A percentile compares a stretch with the other conserved stretches of the same genome.
Evolutionary conservation across 129 eudicot genomes (phyloP).

Genomic region (Rutidosis leptorrhynchoides): DNA sequence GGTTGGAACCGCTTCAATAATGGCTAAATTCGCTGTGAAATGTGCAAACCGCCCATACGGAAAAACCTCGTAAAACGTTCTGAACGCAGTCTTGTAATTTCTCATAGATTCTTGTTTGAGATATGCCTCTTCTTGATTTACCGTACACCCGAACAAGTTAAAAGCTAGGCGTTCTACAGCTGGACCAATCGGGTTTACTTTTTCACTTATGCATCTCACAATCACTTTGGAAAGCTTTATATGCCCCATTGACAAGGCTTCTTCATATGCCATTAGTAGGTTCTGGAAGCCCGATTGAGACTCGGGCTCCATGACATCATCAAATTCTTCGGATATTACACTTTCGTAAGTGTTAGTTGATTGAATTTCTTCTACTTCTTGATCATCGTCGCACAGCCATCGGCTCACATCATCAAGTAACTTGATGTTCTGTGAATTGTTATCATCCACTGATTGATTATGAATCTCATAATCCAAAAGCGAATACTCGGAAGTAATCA

Average conservation of each 20-base stretch:
- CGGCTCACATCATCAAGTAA: constrained; percentile 35
- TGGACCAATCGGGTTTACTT: constrained; percentile 45
- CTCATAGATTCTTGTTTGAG: constrained; percentile 44
- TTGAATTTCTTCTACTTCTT: constrained; percentile 22
- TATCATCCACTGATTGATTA: constrained; percentile 15
- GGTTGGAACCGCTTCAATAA: constrained; percentile 45
- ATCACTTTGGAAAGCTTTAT: constrained; percentile 47
- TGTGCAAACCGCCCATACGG: constrained; percentile 56
- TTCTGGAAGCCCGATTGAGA: constrained; percentile 26
- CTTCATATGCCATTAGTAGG: constrained; percentile 56
- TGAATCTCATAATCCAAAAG: constrained; percentile 32
- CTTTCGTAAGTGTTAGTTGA: constrained; percentile 2
- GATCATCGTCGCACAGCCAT: constrained; percentile 44
- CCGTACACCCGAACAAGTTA: constrained; percentile 37
- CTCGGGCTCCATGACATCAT: constrained; percentile 41
- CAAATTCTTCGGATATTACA: constrained; percentile 25
- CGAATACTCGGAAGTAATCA: constrained; percentile 38
- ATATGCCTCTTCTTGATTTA: constrained; percentile 39
- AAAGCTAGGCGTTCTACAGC: constrained; percentile 46
- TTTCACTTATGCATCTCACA: constrained; percentile 38
- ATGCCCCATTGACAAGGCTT: constrained; percentile 49
- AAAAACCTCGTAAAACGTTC: constrained; percentile 47
- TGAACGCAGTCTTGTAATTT: constrained; percentile 41
- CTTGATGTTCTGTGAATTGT: constrained; percentile 21
- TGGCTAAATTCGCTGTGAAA: constrained; percentile 53